A percentile compares a stretch with the other conserved stretches of the same genome.
phyloP scores from a whole-genome alignment of 495 filamentous ascomycete genomes.

The Pyronema domesticum region DNA sequence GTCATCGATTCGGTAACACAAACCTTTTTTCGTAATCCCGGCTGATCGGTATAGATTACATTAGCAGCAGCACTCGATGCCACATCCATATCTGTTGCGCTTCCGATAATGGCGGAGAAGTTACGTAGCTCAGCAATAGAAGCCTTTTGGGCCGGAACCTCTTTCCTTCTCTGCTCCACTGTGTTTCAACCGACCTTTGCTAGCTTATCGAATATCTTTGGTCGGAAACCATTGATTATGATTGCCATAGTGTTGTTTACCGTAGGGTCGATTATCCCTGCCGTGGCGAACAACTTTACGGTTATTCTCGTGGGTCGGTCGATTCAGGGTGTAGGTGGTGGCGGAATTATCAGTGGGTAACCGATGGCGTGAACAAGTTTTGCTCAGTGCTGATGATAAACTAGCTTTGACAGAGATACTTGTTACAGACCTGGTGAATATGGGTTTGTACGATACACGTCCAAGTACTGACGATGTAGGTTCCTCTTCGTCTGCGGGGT shows the following conservation, averaged over 20 bases:
- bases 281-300: conserved; percentile 40
- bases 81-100: conserved; percentile 53
- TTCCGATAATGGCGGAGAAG: conserved; percentile 40
- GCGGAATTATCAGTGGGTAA: conserved; percentile 34
- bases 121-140: conserved; percentile 39
- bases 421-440: conserved; percentile 39
- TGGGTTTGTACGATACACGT: neutral
- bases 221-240: conserved; percentile 33
- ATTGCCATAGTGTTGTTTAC: conserved; percentile 36
- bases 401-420: conserved; percentile 45
- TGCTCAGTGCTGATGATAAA: conserved; percentile 49
- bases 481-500: conserved; percentile 35
- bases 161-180: conserved; percentile 35
- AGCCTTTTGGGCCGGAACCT: conserved; percentile 42
- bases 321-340: conserved; percentile 55
- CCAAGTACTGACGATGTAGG: neutral
- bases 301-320: conserved; percentile 45
- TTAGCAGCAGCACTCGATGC: conserved; percentile 57
- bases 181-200: conserved; percentile 37
- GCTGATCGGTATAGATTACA: conserved; percentile 27
- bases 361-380: too few species aligned
- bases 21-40: neutral
- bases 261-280: conserved; percentile 41
- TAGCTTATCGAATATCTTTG: conserved; percentile 37
- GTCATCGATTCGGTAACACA: neutral